Evolutionary conservation across 345 rosid genomes (phyloP).

Genomic region (Euclidium syriacum): DNA sequence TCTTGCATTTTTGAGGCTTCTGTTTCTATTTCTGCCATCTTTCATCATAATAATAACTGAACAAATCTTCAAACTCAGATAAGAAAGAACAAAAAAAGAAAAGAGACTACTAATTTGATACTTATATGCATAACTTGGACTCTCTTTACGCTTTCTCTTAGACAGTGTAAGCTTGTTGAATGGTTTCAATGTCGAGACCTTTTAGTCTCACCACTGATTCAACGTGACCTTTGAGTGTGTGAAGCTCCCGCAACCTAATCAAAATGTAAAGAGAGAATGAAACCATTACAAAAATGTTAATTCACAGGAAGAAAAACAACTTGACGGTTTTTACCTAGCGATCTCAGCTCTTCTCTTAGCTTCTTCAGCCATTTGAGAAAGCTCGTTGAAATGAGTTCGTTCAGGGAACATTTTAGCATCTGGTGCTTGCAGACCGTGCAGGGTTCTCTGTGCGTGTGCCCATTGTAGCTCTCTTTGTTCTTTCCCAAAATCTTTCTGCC

Average conservation of each 20-base stretch:
- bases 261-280: background rate
- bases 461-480: conserved; percentile 98
- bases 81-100: background rate
- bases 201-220: conserved; percentile 94
- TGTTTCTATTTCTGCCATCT: conserved; percentile 3
- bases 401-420: conserved; percentile 93
- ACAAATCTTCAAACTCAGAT: background rate
- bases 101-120: conserved; percentile 13
- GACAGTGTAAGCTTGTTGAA: conserved; percentile 94
- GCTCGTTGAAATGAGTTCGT: conserved; percentile 75
- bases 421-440: conserved; percentile 92
- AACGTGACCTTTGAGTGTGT: conserved; percentile 91
- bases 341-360: conserved; percentile 98
- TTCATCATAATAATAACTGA: background rate
- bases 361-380: conserved; percentile 94
- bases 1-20: background rate
- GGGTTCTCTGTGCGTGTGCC: conserved; percentile 98
- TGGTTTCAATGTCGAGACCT: conserved; percentile 94
- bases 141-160: conserved; percentile 21
- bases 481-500: conserved; percentile 94
- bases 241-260: conserved; percentile 88
- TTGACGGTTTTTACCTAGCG: conserved; percentile 51
- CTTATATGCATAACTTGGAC: conserved; percentile 16
- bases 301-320: background rate
- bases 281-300: background rate